Evolutionary conservation across 1,284 basidiomycete genomes (phyloP).

Genomic region (Cryptococcus jaspeensis): DNA sequence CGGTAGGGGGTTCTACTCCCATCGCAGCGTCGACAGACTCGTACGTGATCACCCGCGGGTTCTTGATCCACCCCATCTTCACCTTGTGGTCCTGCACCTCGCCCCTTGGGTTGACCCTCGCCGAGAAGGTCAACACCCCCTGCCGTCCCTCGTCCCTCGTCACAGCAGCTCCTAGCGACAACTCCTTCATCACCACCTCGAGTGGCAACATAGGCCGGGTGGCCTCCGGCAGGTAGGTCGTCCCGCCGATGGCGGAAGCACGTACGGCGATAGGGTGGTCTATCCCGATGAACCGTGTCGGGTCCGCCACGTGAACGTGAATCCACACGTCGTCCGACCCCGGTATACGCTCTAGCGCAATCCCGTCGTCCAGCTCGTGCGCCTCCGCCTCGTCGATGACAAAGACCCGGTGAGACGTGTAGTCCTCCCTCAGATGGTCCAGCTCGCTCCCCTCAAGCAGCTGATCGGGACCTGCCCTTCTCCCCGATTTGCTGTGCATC

Average conservation of each 20-base stretch:
- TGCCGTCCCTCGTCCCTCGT: constrained; percentile 27
- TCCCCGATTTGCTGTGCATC: constrained; percentile 22
- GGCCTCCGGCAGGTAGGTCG: constrained; percentile 66
- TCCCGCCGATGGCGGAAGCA: constrained; percentile 59
- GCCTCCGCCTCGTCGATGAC: constrained; percentile 84
- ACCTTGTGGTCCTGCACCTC: constrained; percentile 70
- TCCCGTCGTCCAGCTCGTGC: constrained; percentile 89
- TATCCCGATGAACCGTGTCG: constrained; percentile 74
- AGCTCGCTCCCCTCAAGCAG: constrained; percentile 37
- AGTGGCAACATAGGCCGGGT: constrained; percentile 69
- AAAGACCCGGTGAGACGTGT: constrained; percentile 75
- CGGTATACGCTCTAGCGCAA: constrained; percentile 71
- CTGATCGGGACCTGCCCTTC: constrained; percentile 37
- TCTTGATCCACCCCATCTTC: constrained; percentile 68
- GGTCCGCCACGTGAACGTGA: constrained; percentile 92
- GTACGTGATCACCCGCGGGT: constrained; percentile 69
- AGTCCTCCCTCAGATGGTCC: constrained; percentile 67
- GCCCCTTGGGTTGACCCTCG: constrained; percentile 64
- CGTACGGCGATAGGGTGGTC: constrained; percentile 61
- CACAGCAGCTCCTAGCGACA: constrained; percentile 60
- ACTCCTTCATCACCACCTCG: constrained; percentile 52
- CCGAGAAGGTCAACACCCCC: constrained; percentile 77
- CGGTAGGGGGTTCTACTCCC: constrained; percentile 36
- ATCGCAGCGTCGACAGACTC: constrained; percentile 64
- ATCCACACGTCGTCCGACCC: constrained; percentile 71